Evolutionary conservation across 331 rosid genomes (phyloP), one percentile per base, ranked within the genome.

Genomic region (Phaseolus coccineus): DNA sequence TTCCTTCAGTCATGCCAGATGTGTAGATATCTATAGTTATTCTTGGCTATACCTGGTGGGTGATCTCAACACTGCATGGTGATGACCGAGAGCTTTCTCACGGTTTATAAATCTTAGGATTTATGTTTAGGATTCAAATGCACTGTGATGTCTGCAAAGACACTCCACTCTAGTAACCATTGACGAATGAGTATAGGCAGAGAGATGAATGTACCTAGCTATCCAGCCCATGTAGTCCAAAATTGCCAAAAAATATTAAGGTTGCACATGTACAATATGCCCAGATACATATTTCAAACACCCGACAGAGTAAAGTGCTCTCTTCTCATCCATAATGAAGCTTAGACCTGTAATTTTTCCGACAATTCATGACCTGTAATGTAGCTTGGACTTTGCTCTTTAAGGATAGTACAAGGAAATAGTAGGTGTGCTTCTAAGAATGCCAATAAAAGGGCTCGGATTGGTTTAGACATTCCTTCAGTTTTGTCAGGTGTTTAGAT

Each of bases 351-450:
- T 42, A 42, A 8, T 73, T 71, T 39, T 52, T 85, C 46, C 44
- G 55, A 25, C 65, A 47, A 58, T 8, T 67, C 3, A 50, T 56
- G 31, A 51, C 13, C 27, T 48, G 7, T 31, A 7, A 24, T 48
- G 65, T 64, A 71, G 52, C 28, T 42, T 77, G 25, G 58, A 22
- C 63, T 65, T 30, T 73, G 76, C 64, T 31, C 65, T 58, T 46
- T 50, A 46, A 31, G 44, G 11, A 77, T 52, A 9, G 30, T 77
- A 27, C 50, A 16, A 3, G 51, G 16, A 37, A 52, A 52, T 62
- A 33, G 13, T 50, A 52, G 33, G 35, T 58, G 76, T 56, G 46
- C 69, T 4, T 51, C 24, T 58, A 28, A 11, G 28, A 11, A 12
- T 71, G 65, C 53, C 69, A 62, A 52, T 30, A 3, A 44, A 62